A percentile compares a stretch with the other conserved stretches of the same genome.
Conservation (phyloP, 139 green algal species). For the Nannochloris sp. region DNA sequence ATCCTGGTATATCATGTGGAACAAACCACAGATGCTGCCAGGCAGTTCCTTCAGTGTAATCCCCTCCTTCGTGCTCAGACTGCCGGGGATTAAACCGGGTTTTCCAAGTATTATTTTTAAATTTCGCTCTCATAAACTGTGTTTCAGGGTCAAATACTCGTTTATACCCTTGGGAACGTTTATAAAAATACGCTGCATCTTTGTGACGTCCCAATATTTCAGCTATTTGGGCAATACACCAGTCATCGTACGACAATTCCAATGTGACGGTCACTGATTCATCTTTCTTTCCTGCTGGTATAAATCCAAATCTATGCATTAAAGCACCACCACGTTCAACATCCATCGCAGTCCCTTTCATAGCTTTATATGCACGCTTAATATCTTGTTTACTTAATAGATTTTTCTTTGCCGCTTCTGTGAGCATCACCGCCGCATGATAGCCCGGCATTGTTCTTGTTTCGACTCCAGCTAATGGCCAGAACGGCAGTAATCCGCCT, state of each 20-base stretch:
- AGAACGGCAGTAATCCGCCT: background rate
- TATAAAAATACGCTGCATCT: background rate
- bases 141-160: conserved; percentile 2
- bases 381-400: background rate
- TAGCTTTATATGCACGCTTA: background rate
- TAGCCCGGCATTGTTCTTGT: conserved; percentile 9
- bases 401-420: background rate
- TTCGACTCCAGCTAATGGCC: conserved; percentile 2
- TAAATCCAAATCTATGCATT: background rate
- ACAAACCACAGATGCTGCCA: conserved; percentile 8
- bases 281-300: background rate
- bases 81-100: background rate
- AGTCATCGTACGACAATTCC: conserved; percentile 1
- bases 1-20: background rate
- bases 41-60: conserved; percentile 7
- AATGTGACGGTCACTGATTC: conserved; percentile 2
- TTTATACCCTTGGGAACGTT: background rate
- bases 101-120: background rate
- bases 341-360: background rate
- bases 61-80: background rate
- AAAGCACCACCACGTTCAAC: background rate
- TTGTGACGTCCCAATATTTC: background rate
- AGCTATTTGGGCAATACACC: conserved; percentile 1
- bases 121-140: conserved; percentile 4
- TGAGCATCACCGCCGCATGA: background rate